These are phyloP conservation scores for Penicillium paneum DNA, from an alignment of 2,329 filamentous ascomycete species.

Conservation along the genomic window DNA sequence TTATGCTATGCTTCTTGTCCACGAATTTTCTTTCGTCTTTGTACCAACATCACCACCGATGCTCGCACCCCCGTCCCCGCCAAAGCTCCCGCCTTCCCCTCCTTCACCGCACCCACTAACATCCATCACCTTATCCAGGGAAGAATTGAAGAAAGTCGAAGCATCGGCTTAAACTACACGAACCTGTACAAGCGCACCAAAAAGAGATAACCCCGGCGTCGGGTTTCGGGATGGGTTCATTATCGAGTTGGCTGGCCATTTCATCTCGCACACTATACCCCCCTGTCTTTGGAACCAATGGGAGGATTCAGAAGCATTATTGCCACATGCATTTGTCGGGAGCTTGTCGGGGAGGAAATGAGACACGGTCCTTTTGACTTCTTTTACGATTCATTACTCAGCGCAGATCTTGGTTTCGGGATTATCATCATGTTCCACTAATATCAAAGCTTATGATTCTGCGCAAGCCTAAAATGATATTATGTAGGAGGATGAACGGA, in stretches of 20 bases:
- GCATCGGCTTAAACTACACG: conserved; percentile 58
- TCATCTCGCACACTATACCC: conserved; percentile 10
- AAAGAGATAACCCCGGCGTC: not conserved
- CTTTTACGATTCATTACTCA: conserved; percentile 3
- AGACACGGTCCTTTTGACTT: conserved; percentile 1
- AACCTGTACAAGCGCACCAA: conserved; percentile 10
- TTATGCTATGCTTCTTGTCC: not conserved
- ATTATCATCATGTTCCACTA: not conserved
- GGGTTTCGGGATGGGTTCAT: conserved; percentile 3
- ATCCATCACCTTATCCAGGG: conserved; percentile 21
- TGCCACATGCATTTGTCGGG: conserved; percentile 1
- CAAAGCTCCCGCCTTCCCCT: not conserved
- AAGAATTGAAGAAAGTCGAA: conserved; percentile 94
- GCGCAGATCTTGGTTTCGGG: not conserved
- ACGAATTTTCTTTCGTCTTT: not conserved
- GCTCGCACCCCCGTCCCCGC: not conserved
- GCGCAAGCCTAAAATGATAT: not conserved
- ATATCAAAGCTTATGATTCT: not conserved
- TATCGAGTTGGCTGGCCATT: conserved; percentile 11
- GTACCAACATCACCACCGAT: not conserved
- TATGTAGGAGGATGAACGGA: not conserved
- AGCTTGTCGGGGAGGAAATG: conserved; percentile 3
- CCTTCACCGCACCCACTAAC: not conserved
- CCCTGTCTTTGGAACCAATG: conserved; percentile 7
- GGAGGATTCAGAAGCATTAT: not conserved